phyloP scores from a whole-genome alignment of 106 monocot genomes.

The Triglochin maritima region DNA sequence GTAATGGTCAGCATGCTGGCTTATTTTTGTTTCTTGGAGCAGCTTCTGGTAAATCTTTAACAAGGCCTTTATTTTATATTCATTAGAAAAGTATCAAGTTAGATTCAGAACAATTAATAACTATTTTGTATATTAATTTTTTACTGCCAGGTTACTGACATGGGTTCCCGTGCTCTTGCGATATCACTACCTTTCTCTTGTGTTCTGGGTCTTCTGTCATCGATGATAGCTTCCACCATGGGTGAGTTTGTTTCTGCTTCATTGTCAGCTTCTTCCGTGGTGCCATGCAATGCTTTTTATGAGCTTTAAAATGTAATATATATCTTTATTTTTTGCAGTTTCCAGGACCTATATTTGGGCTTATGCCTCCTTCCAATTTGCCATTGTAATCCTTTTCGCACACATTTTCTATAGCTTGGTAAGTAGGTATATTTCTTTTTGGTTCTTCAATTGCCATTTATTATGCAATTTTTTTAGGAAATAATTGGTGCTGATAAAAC shows the following conservation, averaged over 20 bases:
- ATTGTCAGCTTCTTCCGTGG: neutral
- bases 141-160: conserved; percentile 39
- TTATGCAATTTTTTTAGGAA: neutral
- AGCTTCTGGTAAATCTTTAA: conserved; percentile 61
- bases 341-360: conserved; percentile 73
- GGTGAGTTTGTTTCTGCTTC: conserved; percentile 34
- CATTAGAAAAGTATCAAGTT: neutral
- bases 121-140: neutral
- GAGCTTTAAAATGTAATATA: neutral
- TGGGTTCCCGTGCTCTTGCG: conserved; percentile 68
- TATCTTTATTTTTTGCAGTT: conserved; percentile 32
- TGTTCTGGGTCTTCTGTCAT: conserved; percentile 82
- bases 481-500: neutral
- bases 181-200: conserved; percentile 93
- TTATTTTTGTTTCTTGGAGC: conserved; percentile 99
- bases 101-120: neutral
- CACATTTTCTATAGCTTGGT: conserved; percentile 90
- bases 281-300: neutral
- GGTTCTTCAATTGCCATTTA: neutral
- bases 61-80: neutral
- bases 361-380: conserved; percentile 94
- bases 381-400: conserved; percentile 81
- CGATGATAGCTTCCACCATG: conserved; percentile 88
- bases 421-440: conserved; percentile 7
- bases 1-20: conserved; percentile 97